These are phyloP conservation scores for Dictyostelium citrinum DNA, from an alignment of 78 protist species.

Conservation along the genomic window DNA sequence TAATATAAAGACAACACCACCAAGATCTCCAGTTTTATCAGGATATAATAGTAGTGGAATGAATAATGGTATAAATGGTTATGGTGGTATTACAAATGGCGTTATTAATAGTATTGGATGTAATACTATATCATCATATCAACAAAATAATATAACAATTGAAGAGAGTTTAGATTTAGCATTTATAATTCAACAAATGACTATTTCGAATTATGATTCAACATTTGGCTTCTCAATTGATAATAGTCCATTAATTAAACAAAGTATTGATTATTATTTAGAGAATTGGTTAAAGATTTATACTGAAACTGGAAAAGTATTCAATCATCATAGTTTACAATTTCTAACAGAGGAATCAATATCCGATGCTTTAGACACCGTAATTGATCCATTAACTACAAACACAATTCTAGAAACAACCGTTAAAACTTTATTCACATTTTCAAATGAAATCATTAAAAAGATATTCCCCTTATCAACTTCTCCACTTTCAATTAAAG, in stretches of 20 bases:
- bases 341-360: conserved; percentile 30
- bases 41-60: not conserved
- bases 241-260: conserved; percentile 29
- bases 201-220: conserved; percentile 35
- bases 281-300: conserved; percentile 31
- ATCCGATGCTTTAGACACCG: conserved; percentile 30
- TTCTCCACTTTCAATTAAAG: not conserved
- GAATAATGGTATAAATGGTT: not conserved
- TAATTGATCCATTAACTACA: conserved; percentile 22
- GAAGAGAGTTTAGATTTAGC: conserved; percentile 62
- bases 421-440: not conserved
- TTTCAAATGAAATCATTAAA: not conserved
- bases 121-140: not conserved
- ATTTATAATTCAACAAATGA: conserved; percentile 18
- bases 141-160: not conserved
- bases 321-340: not conserved
- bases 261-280: conserved; percentile 9
- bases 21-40: conserved; percentile 5
- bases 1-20: not conserved
- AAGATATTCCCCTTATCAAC: not conserved
- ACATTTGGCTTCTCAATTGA: conserved; percentile 52
- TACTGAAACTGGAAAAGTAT: conserved; percentile 9
- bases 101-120: not conserved
- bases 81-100: not conserved
- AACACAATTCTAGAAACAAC: conserved; percentile 7